Evolutionary conservation across 441 rosid genomes (phyloP).

Genomic region (Erysimum cheiri): DNA sequence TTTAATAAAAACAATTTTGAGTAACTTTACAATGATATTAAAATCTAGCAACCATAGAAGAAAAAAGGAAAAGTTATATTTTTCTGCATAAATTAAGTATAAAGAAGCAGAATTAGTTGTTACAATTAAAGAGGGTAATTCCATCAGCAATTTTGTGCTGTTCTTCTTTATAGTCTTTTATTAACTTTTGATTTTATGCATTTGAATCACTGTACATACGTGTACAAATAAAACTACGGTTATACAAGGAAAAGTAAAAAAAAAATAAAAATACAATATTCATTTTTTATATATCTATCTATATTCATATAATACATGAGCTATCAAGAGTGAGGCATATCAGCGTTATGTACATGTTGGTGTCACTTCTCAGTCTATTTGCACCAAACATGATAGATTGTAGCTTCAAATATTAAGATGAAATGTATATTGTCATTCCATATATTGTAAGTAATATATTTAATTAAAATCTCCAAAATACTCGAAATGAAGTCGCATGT

Average conservation of each 20-base stretch:
- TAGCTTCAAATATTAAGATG: too few species aligned
- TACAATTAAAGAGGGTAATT: constrained; percentile 5
- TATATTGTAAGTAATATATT: not conserved
- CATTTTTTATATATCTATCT: not conserved
- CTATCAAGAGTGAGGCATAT: too few species aligned
- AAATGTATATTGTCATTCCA: not conserved
- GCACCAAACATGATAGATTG: not conserved
- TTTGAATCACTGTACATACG: not conserved
- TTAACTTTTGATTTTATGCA: not conserved
- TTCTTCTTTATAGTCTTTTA: not conserved
- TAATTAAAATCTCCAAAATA: too few species aligned
- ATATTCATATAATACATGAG: too few species aligned
- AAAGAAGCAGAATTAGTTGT: not conserved
- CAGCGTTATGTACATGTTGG: not conserved
- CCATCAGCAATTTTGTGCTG: constrained; percentile 11
- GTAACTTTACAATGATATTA: not conserved
- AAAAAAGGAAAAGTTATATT: not conserved
- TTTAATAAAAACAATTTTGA: not conserved
- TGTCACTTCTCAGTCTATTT: not conserved
- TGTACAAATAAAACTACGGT: not conserved
- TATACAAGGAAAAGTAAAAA: not conserved
- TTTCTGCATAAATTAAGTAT: constrained; percentile 3
- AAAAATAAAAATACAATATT: not conserved
- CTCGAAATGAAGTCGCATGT: too few species aligned
- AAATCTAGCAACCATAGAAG: not conserved